These are phyloP conservation scores for Saussurea involucrata DNA, from an alignment of 129 eudicot species.

Conservation along the genomic window DNA sequence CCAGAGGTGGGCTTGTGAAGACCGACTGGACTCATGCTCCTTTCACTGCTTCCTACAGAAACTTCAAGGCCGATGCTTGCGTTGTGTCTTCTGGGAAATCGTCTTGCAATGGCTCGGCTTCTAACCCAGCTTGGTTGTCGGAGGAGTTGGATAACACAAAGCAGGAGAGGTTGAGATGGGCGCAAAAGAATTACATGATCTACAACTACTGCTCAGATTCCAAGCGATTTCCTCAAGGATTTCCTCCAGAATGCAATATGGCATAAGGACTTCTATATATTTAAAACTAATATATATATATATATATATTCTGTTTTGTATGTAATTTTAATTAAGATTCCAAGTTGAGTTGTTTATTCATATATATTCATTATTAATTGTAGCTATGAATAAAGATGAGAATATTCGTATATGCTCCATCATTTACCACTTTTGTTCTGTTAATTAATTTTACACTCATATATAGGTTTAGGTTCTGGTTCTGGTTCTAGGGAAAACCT, in stretches of 20 bases:
- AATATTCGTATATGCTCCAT: neutral
- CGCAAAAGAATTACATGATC: constrained; percentile 54
- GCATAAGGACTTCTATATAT: constrained; percentile 8
- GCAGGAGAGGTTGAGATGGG: constrained; percentile 50
- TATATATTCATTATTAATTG: neutral
- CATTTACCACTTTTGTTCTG: no score
- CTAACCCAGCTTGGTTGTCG: constrained; percentile 35
- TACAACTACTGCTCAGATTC: constrained; percentile 60
- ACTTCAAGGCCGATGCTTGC: constrained; percentile 54
- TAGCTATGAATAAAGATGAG: constrained; percentile 15
- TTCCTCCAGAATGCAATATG: constrained; percentile 35
- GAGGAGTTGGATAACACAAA: constrained; percentile 44
- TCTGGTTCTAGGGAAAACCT: no score
- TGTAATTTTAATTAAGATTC: constrained; percentile 2
- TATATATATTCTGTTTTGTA: constrained; percentile 4
- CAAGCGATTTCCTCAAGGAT: constrained; percentile 51
- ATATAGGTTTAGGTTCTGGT: no score
- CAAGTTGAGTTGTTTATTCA: neutral
- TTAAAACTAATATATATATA: neutral
- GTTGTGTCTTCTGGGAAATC: constrained; percentile 44
- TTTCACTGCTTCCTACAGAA: constrained; percentile 60
- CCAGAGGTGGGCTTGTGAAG: constrained; percentile 66
- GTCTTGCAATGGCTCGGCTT: constrained; percentile 27
- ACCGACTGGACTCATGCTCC: constrained; percentile 71
- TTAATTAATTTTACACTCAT: no score